phyloP scores from a whole-genome alignment of 2,329 filamentous ascomycete species.

The Mariannaea sp. region DNA sequence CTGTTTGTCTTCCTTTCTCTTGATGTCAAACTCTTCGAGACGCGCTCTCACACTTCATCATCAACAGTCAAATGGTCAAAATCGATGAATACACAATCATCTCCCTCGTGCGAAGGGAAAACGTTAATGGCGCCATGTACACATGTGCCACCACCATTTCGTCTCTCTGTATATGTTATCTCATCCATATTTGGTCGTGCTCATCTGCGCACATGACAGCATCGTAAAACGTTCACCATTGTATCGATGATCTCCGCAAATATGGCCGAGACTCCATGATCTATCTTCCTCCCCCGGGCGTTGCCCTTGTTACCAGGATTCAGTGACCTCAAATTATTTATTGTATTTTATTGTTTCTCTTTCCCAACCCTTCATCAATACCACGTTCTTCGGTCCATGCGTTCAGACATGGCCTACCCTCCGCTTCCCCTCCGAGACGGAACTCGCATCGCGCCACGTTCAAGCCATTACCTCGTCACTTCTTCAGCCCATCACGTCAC shows the following conservation, averaged over 20 bases:
- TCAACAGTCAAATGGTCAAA: constrained; percentile 31
- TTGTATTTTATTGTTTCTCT: neutral
- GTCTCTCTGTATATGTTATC: neutral
- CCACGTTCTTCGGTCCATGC: neutral
- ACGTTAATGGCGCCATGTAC: constrained; percentile 4
- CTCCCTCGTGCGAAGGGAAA: constrained; percentile 6
- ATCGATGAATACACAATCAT: constrained; percentile 12
- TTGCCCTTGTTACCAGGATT: too few relatives aligned
- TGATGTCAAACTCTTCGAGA: constrained; percentile 24
- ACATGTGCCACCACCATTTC: too few relatives aligned
- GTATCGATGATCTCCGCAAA: neutral
- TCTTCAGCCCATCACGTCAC: constrained; percentile 9
- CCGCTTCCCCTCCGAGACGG: constrained; percentile 6
- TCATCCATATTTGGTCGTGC: constrained; percentile 3
- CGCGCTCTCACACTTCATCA: constrained; percentile 19
- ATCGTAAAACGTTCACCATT: neutral
- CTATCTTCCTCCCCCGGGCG: neutral
- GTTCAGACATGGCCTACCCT: neutral
- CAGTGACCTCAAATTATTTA: neutral
- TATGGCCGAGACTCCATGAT: neutral
- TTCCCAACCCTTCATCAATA: neutral
- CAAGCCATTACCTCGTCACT: constrained; percentile 2
- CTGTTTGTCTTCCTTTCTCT: constrained; percentile 29
- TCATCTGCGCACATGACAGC: neutral
- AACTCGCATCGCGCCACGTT: constrained; percentile 10